A percentile compares a stretch with the other conserved stretches of the same genome.
Conservation (phyloP, 1,284 basidiomycete genomes). For the Ceratobasidium theobromae region DNA sequence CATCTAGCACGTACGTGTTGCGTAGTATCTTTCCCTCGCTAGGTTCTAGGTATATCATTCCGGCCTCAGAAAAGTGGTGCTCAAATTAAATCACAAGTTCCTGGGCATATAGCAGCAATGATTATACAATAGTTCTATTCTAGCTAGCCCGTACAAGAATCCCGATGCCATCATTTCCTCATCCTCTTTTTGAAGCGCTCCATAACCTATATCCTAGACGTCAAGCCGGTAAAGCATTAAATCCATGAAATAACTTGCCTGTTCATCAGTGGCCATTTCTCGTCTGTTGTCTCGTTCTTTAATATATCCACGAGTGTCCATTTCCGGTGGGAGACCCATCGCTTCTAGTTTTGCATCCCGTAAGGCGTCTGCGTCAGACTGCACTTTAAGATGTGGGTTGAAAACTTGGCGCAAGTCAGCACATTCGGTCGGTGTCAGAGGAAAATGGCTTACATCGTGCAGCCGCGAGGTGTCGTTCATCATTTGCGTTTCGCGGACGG, state of each 20-base stretch:
- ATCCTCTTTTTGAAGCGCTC: slow-evolving; percentile 85
- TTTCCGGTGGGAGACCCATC: slow-evolving; percentile 64
- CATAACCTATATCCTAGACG: slow-evolving; percentile 62
- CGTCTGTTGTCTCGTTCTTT: slow-evolving; percentile 41
- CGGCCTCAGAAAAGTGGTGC: neutral
- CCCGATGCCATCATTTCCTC: slow-evolving; percentile 39
- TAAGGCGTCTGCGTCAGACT: slow-evolving; percentile 83
- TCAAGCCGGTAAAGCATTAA: neutral
- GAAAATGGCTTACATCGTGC: slow-evolving; percentile 68
- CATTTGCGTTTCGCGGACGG: slow-evolving; percentile 51
- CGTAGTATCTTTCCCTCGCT: neutral
- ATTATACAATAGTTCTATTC: neutral
- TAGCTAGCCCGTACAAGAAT: neutral
- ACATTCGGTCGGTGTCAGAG: neutral
- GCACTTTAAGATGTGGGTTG: slow-evolving; percentile 72
- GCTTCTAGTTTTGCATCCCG: slow-evolving; percentile 82
- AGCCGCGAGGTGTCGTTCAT: slow-evolving; percentile 78
- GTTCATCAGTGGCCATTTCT: slow-evolving; percentile 88
- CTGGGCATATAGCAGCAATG: neutral
- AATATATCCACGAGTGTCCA: slow-evolving; percentile 54
- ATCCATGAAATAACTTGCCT: slow-evolving; percentile 54
- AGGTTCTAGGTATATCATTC: neutral
- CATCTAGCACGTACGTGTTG: neutral
- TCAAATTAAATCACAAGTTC: neutral
- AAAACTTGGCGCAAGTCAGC: slow-evolving; percentile 59